Conservation (phyloP, 768 basidiomycete species). For the Tulasnella calospora region DNA sequence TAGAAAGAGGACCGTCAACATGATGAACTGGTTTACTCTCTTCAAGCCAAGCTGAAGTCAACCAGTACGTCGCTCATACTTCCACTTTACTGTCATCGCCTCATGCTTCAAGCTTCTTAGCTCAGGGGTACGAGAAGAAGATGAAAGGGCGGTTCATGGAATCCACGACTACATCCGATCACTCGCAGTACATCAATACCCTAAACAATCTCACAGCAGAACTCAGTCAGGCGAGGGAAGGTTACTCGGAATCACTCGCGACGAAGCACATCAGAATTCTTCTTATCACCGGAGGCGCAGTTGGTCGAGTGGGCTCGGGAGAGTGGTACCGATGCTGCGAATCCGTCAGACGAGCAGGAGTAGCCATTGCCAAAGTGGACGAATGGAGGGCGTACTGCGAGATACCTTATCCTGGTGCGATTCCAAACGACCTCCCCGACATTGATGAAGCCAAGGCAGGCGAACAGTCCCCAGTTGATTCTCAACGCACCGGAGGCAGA, state of each 20-base stretch:
- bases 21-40: constrained; percentile 61
- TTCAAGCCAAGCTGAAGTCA: constrained; percentile 71
- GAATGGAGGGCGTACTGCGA: constrained; percentile 73
- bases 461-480: neutral
- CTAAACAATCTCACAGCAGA: constrained; percentile 69
- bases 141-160: constrained; percentile 66
- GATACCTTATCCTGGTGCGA: constrained; percentile 58
- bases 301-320: constrained; percentile 69
- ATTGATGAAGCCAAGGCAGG: neutral
- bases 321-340: constrained; percentile 73
- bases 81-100: neutral
- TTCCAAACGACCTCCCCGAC: constrained; percentile 37
- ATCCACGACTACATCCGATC: constrained; percentile 54
- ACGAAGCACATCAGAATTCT: constrained; percentile 57
- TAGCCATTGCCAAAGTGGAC: constrained; percentile 62
- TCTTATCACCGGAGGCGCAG: constrained; percentile 56
- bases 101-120: constrained; percentile 37
- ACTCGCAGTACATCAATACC: constrained; percentile 68
- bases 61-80: constrained; percentile 46
- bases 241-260: constrained; percentile 56
- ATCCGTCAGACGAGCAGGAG: constrained; percentile 60
- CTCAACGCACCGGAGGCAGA: neutral
- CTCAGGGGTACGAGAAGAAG: constrained; percentile 72
- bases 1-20: constrained; percentile 79
- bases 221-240: constrained; percentile 66